Conservation (phyloP, 192 early-diverging fungal species). For the Podila minutissima region DNA sequence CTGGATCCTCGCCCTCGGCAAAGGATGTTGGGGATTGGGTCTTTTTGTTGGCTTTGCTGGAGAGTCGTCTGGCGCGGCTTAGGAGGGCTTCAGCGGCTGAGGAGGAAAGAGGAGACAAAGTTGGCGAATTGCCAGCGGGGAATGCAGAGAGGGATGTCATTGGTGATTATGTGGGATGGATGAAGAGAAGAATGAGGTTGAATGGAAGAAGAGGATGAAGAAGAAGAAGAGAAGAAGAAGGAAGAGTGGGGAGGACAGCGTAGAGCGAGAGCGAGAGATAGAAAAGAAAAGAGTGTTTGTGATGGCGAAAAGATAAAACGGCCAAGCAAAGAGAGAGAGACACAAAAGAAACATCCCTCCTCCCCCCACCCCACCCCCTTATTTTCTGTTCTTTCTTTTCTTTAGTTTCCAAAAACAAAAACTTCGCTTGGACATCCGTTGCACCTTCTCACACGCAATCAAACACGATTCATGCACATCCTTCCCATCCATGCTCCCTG, state of each 20-base stretch:
- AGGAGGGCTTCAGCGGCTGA: constrained; percentile 43
- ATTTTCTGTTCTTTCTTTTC: neutral
- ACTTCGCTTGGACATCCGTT: no score
- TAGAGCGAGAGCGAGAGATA: neutral
- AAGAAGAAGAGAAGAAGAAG: neutral
- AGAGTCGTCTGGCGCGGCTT: constrained; percentile 25
- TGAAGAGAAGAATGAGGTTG: neutral
- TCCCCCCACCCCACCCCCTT: neutral
- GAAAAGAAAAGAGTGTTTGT: neutral
- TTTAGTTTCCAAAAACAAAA: neutral
- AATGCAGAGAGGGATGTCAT: neutral
- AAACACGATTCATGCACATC: no score
- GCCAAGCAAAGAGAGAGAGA: neutral
- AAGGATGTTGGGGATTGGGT: constrained; percentile 15
- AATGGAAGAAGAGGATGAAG: neutral
- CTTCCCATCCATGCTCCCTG: neutral
- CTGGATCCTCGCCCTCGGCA: constrained; percentile 41
- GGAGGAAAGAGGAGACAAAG: constrained; percentile 6
- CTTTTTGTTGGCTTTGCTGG: constrained; percentile 22
- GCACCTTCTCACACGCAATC: no score
- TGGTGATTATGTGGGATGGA: constrained; percentile 2
- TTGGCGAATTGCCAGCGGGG: neutral
- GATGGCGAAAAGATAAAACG: neutral
- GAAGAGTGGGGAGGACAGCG: neutral
- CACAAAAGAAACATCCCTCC: neutral